Base-by-base conservation (phyloP, 2,329 filamentous ascomycete genomes). In the Aphanocladium album region DNA sequence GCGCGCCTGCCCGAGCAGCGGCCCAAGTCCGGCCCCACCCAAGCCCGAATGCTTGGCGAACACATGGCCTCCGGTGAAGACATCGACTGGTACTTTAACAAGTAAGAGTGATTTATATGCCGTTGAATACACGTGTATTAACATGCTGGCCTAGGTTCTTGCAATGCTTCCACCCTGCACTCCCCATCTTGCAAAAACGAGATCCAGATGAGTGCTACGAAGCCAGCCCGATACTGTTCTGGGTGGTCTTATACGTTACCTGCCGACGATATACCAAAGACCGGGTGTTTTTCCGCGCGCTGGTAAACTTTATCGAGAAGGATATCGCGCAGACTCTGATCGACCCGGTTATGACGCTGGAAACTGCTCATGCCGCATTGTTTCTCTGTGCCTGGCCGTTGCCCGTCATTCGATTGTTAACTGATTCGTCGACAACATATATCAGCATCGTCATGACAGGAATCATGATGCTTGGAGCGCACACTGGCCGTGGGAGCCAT, bases 51-150 rank as follows among this genome's bases (percentile, higher is more conserved):
- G 5, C 66, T 84, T 12, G 78, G 76, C 2, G 78, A 77, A 3
- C 75, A 77, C 9, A 73, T 80, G 1, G 77, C 84, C 52, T 75
- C 81, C 0, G 79, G 80, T 0, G 77, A 80, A 46, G 81, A 84
- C 47, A 79, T 84, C 57, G 78, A 82, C 59, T 81, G 77, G 66
- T 84, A 84, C 64, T 84, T 84, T 67, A 75, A 80, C 61, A 81
- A 79, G 77, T 81, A 64, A 60, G 71, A 37, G 16, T 1, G 30
- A n/a, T 37, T 12, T 5, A 19, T 53, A 8, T 47, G 16, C 8
- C 11, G 9, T 9, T 41, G 19, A 11, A 3, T 16, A 23, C 27
- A 41, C n/a, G 21, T 19, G 46, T n/a, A 46, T 12, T 47, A 19
- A 57, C 33, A 65, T 12, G 37, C 6, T 19, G n/a, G 17, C 3